A percentile compares a stretch with the other conserved stretches of the same genome.
These are phyloP conservation scores for Podochytrium sp. DNA, from an alignment of 192 early-diverging fungal species.

Conservation along the genomic window DNA sequence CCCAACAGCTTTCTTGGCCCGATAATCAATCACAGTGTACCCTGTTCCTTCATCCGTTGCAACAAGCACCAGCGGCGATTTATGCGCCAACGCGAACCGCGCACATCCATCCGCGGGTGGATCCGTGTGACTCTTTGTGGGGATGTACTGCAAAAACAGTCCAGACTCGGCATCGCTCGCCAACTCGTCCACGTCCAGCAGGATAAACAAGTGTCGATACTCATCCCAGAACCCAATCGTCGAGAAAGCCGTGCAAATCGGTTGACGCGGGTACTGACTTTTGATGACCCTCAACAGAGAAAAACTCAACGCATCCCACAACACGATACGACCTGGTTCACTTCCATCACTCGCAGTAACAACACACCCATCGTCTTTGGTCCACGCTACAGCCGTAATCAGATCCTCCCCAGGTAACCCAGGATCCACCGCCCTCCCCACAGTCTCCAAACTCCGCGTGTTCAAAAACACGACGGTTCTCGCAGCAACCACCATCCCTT, in stretches of 20 bases:
- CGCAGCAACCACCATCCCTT: constrained; percentile 22
- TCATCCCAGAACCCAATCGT: constrained; percentile 41
- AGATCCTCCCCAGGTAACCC: constrained; percentile 29
- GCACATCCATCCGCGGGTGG: constrained; percentile 34
- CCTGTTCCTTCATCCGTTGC: constrained; percentile 34
- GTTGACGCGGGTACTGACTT: constrained; percentile 36
- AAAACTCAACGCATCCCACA: constrained; percentile 34
- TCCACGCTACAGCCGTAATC: constrained; percentile 36
- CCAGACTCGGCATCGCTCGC: constrained; percentile 33
- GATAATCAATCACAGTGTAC: constrained; percentile 33
- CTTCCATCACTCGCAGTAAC: constrained; percentile 35
- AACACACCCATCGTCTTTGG: constrained; percentile 38
- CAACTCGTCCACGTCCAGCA: constrained; percentile 37
- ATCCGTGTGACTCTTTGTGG: constrained; percentile 26
- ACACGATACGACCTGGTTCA: constrained; percentile 34
- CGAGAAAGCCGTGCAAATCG: constrained; percentile 19
- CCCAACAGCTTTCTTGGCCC: constrained; percentile 30
- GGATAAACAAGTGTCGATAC: constrained; percentile 32
- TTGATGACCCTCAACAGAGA: constrained; percentile 31
- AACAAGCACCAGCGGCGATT: constrained; percentile 25
- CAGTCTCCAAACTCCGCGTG: background rate
- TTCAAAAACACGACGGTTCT: constrained; percentile 22
- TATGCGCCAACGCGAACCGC: constrained; percentile 33
- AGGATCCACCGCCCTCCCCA: constrained; percentile 18
- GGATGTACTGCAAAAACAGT: constrained; percentile 38